phyloP scores from a whole-genome alignment of 2,329 filamentous ascomycete genomes.

The Scedosporium apiospermum region DNA sequence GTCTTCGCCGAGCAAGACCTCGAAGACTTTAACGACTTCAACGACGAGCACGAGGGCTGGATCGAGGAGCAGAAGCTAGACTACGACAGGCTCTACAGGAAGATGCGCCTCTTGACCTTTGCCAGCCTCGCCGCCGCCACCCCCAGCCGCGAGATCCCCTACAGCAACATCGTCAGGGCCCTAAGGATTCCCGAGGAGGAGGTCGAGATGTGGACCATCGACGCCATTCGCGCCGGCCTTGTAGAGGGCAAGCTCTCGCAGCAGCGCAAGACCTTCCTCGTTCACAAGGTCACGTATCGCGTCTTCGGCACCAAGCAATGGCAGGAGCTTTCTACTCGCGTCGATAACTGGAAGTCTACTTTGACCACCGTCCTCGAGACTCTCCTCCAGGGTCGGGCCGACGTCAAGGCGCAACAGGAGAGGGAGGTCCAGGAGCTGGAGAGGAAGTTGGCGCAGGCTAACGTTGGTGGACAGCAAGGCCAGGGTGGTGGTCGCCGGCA shows the following conservation, averaged over 20 bases:
- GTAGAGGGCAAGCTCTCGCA: constrained; percentile 96
- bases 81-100: constrained; percentile 69
- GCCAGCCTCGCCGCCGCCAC: constrained; percentile 79
- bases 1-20: constrained; percentile 91
- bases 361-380: constrained; percentile 70
- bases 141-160: constrained; percentile 79
- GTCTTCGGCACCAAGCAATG: constrained; percentile 98
- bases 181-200: constrained; percentile 75
- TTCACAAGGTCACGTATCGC: constrained; percentile 92
- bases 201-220: constrained; percentile 97
- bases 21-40: constrained; percentile 93
- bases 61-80: constrained; percentile 68
- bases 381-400: constrained; percentile 70
- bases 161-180: constrained; percentile 72
- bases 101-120: constrained; percentile 93
- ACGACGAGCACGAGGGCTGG: constrained; percentile 81
- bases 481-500: constrained; percentile 18
- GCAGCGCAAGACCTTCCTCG: constrained; percentile 83
- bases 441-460: constrained; percentile 47
- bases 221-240: constrained; percentile 89
- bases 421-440: constrained; percentile 64
- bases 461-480: constrained; percentile 21
- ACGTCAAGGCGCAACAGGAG: constrained; percentile 68
- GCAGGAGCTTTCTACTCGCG: constrained; percentile 80
- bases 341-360: constrained; percentile 86